Evolutionary conservation across 2,329 filamentous ascomycete genomes (phyloP), one percentile per base, ranked within the genome.

Genomic region (Pestalotiopsis sp.): DNA sequence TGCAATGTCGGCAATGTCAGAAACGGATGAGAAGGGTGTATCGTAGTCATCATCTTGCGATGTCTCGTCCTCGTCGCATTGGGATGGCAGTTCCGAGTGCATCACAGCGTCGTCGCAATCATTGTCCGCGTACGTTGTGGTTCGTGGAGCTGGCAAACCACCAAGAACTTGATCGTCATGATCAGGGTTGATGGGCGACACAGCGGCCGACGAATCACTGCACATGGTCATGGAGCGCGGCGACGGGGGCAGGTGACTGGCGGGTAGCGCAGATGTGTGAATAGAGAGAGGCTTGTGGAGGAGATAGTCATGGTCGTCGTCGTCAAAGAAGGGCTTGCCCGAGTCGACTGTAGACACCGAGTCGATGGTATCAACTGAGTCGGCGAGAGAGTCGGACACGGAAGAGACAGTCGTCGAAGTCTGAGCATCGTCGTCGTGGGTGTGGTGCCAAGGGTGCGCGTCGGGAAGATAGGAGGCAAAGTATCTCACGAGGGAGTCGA

Each of bases 401-500:
- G 79, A 80, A 65, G 83, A 82, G 39, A 74, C 74, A 41, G 76
- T 78, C 5, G 80, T 77, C 67, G 78, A 76, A 68, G 79, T 68
- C 23, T 20, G 66, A 14, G 64, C 67, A 61, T 68, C 64, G 45
- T 67, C 69, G n/a, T 69, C 61, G 59, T 36, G 59, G 45, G 31
- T 27, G 1, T 70, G 77, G 67, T 84, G 80, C 78, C 82, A 85
- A 2, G 82, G 76, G 69, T 86, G 85, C 70, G 84, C 80, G 12
- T 84, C 78, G 31, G 87, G 87, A 7, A 90, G 83, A 71, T 89
- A 89, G 62, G 86, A 89, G 23, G 86, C 81, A 76, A 89, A 90
- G 75, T 87, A 89, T 71, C 87, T 83, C 70, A 90, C 85, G 70
- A 90, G 85, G 20, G 87, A 89, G 76, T 90, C 87, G 68, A 89